Evolutionary conservation across 2,329 filamentous ascomycete genomes (phyloP).

Genomic region (Pyrenochaeta sp.): DNA sequence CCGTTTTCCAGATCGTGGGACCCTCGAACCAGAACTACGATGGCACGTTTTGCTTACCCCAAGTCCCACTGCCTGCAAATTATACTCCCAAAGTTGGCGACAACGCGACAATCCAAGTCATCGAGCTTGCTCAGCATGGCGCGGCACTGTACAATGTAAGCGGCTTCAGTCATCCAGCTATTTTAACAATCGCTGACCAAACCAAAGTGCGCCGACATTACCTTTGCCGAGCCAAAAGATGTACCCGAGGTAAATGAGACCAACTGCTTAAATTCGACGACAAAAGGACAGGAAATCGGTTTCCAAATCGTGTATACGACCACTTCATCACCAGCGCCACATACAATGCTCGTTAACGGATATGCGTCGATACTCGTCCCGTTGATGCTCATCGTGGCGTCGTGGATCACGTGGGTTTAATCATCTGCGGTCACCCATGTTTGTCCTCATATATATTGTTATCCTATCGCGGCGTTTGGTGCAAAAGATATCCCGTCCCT

Average conservation of each 20-base stretch:
- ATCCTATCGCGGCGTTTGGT: constrained; percentile 20
- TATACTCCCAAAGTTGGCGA: constrained; percentile 78
- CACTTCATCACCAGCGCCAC: constrained; percentile 40
- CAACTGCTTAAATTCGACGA: constrained; percentile 88
- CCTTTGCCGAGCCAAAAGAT: constrained; percentile 81
- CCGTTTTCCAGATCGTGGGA: constrained; percentile 82
- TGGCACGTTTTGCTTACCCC: constrained; percentile 86
- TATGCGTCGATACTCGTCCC: constrained; percentile 39
- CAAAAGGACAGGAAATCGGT: constrained; percentile 57
- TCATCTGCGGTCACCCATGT: neutral
- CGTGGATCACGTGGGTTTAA: constrained; percentile 38
- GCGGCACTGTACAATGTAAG: constrained; percentile 81
- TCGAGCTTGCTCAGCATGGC: constrained; percentile 84
- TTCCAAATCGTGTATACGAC: constrained; percentile 79
- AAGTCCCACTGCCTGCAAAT: constrained; percentile 81
- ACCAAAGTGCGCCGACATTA: constrained; percentile 90
- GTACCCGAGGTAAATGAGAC: constrained; percentile 76
- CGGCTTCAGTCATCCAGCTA: neutral
- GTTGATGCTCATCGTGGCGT: constrained; percentile 33
- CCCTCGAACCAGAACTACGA: constrained; percentile 85
- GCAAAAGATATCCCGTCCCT: constrained; percentile 32
- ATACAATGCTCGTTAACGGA: constrained; percentile 29
- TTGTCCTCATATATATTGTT: constrained; percentile 7
- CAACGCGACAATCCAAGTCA: constrained; percentile 86
- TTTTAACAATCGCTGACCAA: constrained; percentile 5